These are phyloP conservation scores for Leishmania aethiopica DNA, from an alignment of 208 protist genomes.

Conservation along the genomic window DNA sequence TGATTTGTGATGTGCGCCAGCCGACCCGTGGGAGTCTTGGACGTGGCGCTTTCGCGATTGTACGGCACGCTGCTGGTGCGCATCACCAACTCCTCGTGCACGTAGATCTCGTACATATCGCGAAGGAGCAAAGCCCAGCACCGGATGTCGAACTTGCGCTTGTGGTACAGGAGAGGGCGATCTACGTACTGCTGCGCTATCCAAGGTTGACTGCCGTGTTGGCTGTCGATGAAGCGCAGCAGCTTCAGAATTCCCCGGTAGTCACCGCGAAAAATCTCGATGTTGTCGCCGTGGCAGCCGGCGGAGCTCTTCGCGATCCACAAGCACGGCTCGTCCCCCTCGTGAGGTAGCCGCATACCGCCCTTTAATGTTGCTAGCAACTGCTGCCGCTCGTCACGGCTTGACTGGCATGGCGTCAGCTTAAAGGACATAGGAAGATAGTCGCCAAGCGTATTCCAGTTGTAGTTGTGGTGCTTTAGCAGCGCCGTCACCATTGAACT, in stretches of 20 bases:
- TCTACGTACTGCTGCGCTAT: conserved; percentile 89
- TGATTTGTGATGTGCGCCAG: conserved; percentile 91
- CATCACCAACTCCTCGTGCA: conserved; percentile 83
- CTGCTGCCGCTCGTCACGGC: conserved; percentile 51
- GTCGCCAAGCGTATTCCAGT: conserved; percentile 52
- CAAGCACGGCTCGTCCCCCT: conserved; percentile 21
- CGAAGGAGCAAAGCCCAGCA: conserved; percentile 74
- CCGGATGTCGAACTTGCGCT: conserved; percentile 92
- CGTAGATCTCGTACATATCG: conserved; percentile 68
- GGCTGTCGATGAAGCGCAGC: conserved; percentile 44
- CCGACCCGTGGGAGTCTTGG: conserved; percentile 37
- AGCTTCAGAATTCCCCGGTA: conserved; percentile 41
- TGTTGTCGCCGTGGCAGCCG: conserved; percentile 77
- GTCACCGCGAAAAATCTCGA: conserved; percentile 75
- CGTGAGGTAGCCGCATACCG: not conserved
- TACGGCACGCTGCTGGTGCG: conserved; percentile 80
- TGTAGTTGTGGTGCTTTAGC: conserved; percentile 56
- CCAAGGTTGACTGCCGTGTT: conserved; percentile 39
- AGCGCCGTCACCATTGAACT: conserved; percentile 81
- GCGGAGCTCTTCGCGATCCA: conserved; percentile 87
- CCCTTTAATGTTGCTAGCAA: conserved; percentile 39
- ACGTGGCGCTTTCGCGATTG: conserved; percentile 44
- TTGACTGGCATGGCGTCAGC: conserved; percentile 46
- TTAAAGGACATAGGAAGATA: conserved; percentile 75
- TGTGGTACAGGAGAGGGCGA: conserved; percentile 78